Evolutionary conservation across 176 grass and related monocot species (phyloP), one percentile per base, ranked within the genome.

Genomic region (Calamus simplicifolius): DNA sequence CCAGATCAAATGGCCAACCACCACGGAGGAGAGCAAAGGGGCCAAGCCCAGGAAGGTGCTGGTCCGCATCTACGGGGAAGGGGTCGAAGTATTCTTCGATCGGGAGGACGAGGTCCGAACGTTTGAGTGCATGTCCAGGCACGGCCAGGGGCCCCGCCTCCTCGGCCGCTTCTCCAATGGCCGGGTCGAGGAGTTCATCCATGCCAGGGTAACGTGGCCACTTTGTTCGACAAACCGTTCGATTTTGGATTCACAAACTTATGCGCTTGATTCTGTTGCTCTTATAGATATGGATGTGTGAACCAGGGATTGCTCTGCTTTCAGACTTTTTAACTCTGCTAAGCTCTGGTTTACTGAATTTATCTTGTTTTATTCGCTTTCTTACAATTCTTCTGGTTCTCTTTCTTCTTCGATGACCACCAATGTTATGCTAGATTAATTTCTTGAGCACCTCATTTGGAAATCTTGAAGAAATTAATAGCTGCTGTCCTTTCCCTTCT

Each of bases 111-210:
- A 98, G 81, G 73, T 92, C 51, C 81, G 81, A 65, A 98, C 93
- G 67, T 98, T 98, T 79, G 87, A 98, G 84, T 98, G 84, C 76
- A 74, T 98, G 68, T 92, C 93, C 18, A 71, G 82, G 69, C 93
- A 97, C 58, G 87, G 93, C 23, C 93, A 97, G 66, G 93, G 93
- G 0, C 93, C 93, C 48, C 76, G 83, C 54, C 93, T 98, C 29
- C 84, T 98, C 27, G 87, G 73, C 62, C 74, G 87, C 5, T 98
- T 98, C 73, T 79, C 69, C 54, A 98, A 79, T 77, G 93, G 93
- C 49, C 93, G 93, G 56, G 81, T 98, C 63, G 87, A 98, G 84
- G 93, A 98, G 81, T 98, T 98, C 74, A 87, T 98, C 79, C 93
- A 98, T 67, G 93, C 93, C 28, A 79, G 83, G 83, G 92, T 96